These are phyloP conservation scores for Claviceps sp. DNA, from an alignment of 2,329 filamentous ascomycete species.

Conservation along the genomic window DNA sequence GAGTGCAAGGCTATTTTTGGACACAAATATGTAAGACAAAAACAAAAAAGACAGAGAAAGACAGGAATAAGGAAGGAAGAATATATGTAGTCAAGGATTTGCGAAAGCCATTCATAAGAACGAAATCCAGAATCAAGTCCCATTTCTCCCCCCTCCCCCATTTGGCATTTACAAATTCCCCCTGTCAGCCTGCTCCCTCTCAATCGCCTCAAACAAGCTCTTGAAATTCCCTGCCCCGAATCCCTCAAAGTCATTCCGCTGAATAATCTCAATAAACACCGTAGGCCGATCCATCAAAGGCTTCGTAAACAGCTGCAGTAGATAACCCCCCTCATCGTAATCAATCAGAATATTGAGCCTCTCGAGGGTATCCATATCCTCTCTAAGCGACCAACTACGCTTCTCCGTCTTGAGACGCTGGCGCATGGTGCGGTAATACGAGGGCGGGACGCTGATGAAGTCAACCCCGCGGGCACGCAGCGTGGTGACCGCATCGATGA, in stretches of 20 bases:
- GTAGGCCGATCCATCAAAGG: constrained; percentile 90
- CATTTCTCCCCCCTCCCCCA: too few relatives aligned
- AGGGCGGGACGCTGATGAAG: constrained; percentile 80
- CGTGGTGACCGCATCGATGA: constrained; percentile 62
- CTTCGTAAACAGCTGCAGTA: constrained; percentile 67
- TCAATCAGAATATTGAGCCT: constrained; percentile 81
- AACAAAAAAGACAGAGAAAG: neutral
- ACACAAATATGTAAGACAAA: neutral
- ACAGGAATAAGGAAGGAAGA: too few relatives aligned
- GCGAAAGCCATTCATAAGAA: too few relatives aligned
- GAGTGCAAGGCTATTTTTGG: neutral
- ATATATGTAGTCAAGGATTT: too few relatives aligned
- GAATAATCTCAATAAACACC: constrained; percentile 93
- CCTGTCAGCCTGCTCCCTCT: constrained; percentile 75
- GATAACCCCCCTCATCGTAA: constrained; percentile 84
- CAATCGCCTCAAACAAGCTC: constrained; percentile 88
- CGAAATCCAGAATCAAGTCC: too few relatives aligned
- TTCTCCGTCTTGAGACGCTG: constrained; percentile 53
- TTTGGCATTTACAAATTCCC: constrained; percentile 53
- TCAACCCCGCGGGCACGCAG: constrained; percentile 79
- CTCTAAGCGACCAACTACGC: constrained; percentile 51
- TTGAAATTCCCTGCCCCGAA: constrained; percentile 96
- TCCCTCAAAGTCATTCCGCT: constrained; percentile 77
- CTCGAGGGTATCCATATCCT: constrained; percentile 68
- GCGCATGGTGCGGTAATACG: constrained; percentile 73